A percentile compares a stretch with the other conserved stretches of the same genome.
phyloP scores from a whole-genome alignment of 148 eudicot genomes.

The Agrostemma githago region DNA sequence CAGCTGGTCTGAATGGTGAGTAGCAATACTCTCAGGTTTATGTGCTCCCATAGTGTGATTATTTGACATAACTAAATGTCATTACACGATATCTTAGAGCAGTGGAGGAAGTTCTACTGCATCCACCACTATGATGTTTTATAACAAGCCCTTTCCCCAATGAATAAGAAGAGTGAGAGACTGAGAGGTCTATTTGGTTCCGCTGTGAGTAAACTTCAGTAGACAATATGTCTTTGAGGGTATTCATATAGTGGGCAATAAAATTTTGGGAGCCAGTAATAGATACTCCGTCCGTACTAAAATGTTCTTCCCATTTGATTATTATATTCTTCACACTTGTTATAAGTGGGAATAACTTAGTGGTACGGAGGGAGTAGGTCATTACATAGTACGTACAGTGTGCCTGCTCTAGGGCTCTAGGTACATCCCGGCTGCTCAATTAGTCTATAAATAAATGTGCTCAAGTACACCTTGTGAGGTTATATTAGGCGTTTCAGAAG shows the following conservation, averaged over 20 bases:
- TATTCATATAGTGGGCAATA: no score
- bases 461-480: neutral
- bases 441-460: neutral
- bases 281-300: neutral
- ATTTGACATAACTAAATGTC: neutral
- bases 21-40: conserved; percentile 1
- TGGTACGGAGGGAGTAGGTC: no score
- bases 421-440: neutral
- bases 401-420: neutral
- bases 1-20: conserved; percentile 87
- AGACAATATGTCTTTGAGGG: neutral
- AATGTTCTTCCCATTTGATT: no score
- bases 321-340: no score
- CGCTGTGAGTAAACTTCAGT: neutral
- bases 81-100: neutral
- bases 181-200: neutral
- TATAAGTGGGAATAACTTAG: no score
- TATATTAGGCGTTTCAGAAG: neutral
- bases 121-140: neutral
- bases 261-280: neutral
- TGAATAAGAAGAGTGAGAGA: neutral
- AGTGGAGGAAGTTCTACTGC: neutral
- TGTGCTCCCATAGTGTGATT: neutral
- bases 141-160: neutral
- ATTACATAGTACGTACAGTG: neutral